Evolutionary conservation across 225 moss, liverwort and hornwort species (phyloP).

Genomic region (Polytrichum formosum): DNA sequence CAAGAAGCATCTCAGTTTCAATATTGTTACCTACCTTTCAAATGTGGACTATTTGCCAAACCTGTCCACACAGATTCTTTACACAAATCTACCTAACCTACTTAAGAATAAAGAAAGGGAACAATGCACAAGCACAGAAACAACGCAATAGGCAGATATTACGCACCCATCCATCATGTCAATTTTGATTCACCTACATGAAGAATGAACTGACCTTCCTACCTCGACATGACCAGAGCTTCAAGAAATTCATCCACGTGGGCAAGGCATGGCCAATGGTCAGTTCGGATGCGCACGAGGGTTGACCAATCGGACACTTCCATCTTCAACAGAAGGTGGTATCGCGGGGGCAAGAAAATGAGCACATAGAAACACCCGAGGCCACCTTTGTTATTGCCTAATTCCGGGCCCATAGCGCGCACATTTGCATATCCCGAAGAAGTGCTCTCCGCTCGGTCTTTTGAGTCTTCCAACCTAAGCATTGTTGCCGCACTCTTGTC

Average conservation of each 20-base stretch:
- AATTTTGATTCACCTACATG: too few species aligned
- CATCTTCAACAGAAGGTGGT: conserved; percentile 87
- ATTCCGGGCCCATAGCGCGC: conserved; percentile 31
- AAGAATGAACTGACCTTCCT: conserved; percentile 7
- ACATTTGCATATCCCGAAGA: conserved; percentile 18
- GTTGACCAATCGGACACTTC: conserved; percentile 98
- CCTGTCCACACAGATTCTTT: too few species aligned
- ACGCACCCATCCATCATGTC: too few species aligned
- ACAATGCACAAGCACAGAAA: too few species aligned
- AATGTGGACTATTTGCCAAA: too few species aligned
- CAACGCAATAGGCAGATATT: too few species aligned
- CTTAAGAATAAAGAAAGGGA: too few species aligned
- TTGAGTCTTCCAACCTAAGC: conserved; percentile 52
- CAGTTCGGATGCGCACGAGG: conserved; percentile 91
- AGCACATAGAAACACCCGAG: conserved; percentile 76
- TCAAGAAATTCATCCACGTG: conserved; percentile 98
- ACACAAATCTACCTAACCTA: too few species aligned
- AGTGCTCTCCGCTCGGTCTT: conserved; percentile 43
- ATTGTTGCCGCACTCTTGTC: conserved; percentile 10
- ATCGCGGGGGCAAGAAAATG: conserved; percentile 89
- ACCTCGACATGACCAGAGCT: conserved; percentile 72
- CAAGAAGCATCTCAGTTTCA: too few species aligned
- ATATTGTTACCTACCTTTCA: too few species aligned
- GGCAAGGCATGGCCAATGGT: conserved; percentile 97
- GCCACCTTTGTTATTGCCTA: conserved; percentile 43